A percentile compares a stretch with the other conserved stretches of the same genome.
phyloP scores from a whole-genome alignment of 1,284 basidiomycete species.

The Naganishia sp. region DNA sequence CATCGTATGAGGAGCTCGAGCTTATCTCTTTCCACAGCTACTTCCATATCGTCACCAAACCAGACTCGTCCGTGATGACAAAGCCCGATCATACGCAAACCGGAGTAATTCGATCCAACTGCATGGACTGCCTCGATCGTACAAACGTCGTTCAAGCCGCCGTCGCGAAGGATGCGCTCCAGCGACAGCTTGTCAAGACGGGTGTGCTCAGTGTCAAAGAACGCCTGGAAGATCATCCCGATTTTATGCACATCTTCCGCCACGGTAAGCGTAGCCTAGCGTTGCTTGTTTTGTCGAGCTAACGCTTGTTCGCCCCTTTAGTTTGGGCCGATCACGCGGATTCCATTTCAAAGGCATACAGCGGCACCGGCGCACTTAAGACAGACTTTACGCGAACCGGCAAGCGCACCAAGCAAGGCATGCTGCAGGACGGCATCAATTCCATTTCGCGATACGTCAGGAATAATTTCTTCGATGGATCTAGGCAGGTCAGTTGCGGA shows the following conservation, averaged over 20 bases:
- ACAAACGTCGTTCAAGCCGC: slow-evolving; percentile 95
- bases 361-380: slow-evolving; percentile 93
- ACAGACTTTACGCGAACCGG: slow-evolving; percentile 96
- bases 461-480: slow-evolving; percentile 97
- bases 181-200: slow-evolving; percentile 71
- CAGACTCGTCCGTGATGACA: slow-evolving; percentile 38
- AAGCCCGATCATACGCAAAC: slow-evolving; percentile 59
- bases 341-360: slow-evolving; percentile 85
- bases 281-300: not conserved
- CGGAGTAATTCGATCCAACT: slow-evolving; percentile 57
- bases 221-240: slow-evolving; percentile 72
- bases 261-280: slow-evolving; percentile 66
- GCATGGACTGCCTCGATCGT: slow-evolving; percentile 92
- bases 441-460: slow-evolving; percentile 83
- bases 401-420: slow-evolving; percentile 76
- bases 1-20: slow-evolving; percentile 31
- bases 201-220: slow-evolving; percentile 72
- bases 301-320: slow-evolving; percentile 47
- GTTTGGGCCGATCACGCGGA: slow-evolving; percentile 99
- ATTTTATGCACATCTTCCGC: slow-evolving; percentile 79
- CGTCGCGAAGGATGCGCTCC: slow-evolving; percentile 79
- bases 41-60: slow-evolving; percentile 61
- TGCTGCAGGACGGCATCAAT: slow-evolving; percentile 84
- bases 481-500: slow-evolving; percentile 66
- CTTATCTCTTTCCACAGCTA: slow-evolving; percentile 60